Evolutionary conservation across 495 filamentous ascomycete species (phyloP).

Genomic region (Penicillium daleae): DNA sequence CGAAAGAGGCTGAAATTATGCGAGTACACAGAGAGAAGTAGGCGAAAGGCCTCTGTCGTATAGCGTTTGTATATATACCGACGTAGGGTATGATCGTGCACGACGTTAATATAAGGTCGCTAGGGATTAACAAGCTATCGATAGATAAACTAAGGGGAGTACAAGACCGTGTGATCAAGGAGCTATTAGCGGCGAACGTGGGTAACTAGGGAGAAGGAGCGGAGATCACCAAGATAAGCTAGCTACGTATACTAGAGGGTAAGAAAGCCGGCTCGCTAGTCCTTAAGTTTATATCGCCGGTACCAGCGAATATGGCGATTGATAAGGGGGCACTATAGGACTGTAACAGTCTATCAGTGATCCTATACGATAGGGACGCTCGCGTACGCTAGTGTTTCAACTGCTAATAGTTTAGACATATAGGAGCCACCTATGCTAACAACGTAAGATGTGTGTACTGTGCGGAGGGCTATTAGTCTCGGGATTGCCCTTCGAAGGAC

Average conservation of each 20-base stretch:
- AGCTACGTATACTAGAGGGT: not conserved
- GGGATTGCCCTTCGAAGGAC: not conserved
- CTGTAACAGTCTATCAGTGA: not conserved
- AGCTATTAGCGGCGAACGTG: not conserved
- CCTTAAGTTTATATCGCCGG: not conserved
- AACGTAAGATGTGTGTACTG: not conserved
- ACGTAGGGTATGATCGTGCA: slow-evolving; percentile 2
- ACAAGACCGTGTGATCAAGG: not conserved
- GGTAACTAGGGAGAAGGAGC: not conserved
- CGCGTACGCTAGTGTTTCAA: slow-evolving; percentile 8
- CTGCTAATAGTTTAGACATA: slow-evolving; percentile 10
- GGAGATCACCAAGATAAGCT: not conserved
- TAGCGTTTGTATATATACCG: not conserved
- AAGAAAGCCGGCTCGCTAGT: not conserved
- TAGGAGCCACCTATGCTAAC: slow-evolving; percentile 9
- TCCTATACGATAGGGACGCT: slow-evolving; percentile 6
- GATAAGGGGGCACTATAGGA: not conserved
- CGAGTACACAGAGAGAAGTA: not conserved
- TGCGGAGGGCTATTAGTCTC: slow-evolving; percentile 4
- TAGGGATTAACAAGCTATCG: not conserved
- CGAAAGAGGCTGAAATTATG: not conserved
- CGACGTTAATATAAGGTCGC: not conserved
- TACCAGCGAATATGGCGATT: slow-evolving; percentile 1
- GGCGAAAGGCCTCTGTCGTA: not conserved
- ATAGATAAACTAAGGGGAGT: not conserved